Base-by-base conservation (phyloP, 805 yeast species). In the Hanseniaspora valbyensis region DNA sequence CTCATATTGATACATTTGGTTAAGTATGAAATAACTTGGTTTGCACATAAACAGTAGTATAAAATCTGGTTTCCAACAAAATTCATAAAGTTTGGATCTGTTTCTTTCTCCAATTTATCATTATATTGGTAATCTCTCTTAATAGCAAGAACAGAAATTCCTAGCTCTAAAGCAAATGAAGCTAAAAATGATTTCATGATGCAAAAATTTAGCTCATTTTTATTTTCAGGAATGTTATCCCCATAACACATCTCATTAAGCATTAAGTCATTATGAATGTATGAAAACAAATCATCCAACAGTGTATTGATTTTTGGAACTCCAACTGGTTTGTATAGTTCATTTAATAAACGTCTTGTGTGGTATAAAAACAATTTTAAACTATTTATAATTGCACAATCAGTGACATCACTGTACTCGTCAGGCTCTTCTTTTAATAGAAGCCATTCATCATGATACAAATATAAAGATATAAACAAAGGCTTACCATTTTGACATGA, bases 401-500 rank as follows among this genome's bases (percentile, higher is more conserved):
- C 32, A 9, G 6, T 26, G 6, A 3, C 40, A 18, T 18, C 25
- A 16, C 42, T 37, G 2, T 5, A n/a, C 7, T 22, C 29, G 5
- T 49, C 38, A n/a, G 42, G 37, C 19, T 2, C 13, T 28, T 41
- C 37, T 16, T 41, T 34, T 18, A 42, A 21, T n/a, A 50, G 21
- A 4, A 50, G 38, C 44, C 44, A 54, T 29, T 54, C 50, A 21
- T 42, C 30, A 43, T 52, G 53, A 33, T 50, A 57, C 4, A 22
- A n/a, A 5, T 40, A 39, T 7, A 30, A 21, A 16, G 42, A n/a
- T 4, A 57, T 50, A 40, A 51, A 42, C 25, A 59, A 33, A 2
- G 60, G 58, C 5, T 53, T 53, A 0, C 69, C 69, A 19, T 56
- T 55, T 29, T 57, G 57, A 24, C 58, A 55, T 1, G 67, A 53